phyloP scores from a whole-genome alignment of 352 stramenopile genomes.

The Globisporangium yorkense region DNA sequence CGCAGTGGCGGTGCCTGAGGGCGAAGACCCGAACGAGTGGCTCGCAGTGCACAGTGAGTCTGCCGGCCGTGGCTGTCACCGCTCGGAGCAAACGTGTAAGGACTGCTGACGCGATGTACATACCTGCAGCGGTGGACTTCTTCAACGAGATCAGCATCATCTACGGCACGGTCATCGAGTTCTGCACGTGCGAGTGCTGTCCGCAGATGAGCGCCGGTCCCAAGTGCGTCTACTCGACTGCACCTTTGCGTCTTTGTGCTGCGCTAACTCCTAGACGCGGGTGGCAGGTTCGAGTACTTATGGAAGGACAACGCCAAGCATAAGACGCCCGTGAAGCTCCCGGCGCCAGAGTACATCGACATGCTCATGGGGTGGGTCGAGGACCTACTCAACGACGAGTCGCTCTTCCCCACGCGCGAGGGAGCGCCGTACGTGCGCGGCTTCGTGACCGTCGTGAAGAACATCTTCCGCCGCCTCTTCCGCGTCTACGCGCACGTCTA shows the following conservation, averaged over 20 bases:
- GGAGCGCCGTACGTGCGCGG: slow-evolving; percentile 66
- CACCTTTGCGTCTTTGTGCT: background rate
- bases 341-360: slow-evolving; percentile 89
- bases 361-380: slow-evolving; percentile 91
- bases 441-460: slow-evolving; percentile 84
- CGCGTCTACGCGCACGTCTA: slow-evolving; percentile 97
- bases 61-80: background rate
- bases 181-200: slow-evolving; percentile 62
- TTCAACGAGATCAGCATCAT: slow-evolving; percentile 94
- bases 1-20: slow-evolving; percentile 51
- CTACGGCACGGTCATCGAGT: slow-evolving; percentile 88
- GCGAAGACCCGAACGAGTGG: slow-evolving; percentile 91
- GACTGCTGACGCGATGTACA: background rate
- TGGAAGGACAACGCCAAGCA: slow-evolving; percentile 79
- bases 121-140: slow-evolving; percentile 83
- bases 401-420: slow-evolving; percentile 67
- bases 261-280: too few species aligned
- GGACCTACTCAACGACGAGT: slow-evolving; percentile 79
- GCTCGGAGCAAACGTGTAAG: too few species aligned
- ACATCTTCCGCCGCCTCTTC: slow-evolving; percentile 96
- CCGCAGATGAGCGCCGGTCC: slow-evolving; percentile 69
- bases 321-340: slow-evolving; percentile 64
- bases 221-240: slow-evolving; percentile 26
- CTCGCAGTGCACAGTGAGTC: slow-evolving; percentile 86
- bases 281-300: slow-evolving; percentile 80